Conservation (phyloP, 305 asterid species). For the Fraxinus platypoda region DNA sequence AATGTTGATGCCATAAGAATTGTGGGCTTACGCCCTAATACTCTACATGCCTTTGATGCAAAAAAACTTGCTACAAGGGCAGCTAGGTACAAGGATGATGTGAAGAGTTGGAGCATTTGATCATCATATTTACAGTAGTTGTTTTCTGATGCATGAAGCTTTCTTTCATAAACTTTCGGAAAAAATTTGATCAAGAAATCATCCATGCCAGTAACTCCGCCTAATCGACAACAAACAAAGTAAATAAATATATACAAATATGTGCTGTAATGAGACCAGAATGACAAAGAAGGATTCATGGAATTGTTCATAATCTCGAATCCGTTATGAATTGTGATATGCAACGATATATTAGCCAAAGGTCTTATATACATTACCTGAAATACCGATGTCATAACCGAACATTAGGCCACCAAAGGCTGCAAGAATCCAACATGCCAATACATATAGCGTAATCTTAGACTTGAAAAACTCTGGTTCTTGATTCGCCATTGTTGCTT, state of each 20-base stretch:
- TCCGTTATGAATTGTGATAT: too few relatives aligned
- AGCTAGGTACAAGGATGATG: slow-evolving; percentile 66
- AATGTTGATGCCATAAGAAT: slow-evolving; percentile 49
- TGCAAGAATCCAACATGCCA: slow-evolving; percentile 45
- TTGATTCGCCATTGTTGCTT: background rate
- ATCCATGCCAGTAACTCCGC: slow-evolving; percentile 69
- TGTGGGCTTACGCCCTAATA: slow-evolving; percentile 52
- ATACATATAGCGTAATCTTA: slow-evolving; percentile 35
- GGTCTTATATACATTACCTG: slow-evolving; percentile 34
- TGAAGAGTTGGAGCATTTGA: slow-evolving; percentile 70
- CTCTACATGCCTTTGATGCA: slow-evolving; percentile 54
- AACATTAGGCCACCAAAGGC: slow-evolving; percentile 60
- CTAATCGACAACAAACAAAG: slow-evolving; percentile 17
- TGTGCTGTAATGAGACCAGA: background rate
- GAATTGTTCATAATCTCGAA: background rate
- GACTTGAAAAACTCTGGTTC: slow-evolving; percentile 17
- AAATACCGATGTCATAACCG: slow-evolving; percentile 60
- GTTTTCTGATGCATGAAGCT: slow-evolving; percentile 33
- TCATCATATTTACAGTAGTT: slow-evolving; percentile 75
- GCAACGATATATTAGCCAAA: background rate
- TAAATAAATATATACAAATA: too few relatives aligned
- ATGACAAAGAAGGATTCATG: background rate
- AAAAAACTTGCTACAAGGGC: slow-evolving; percentile 68
- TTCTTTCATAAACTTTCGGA: slow-evolving; percentile 41
- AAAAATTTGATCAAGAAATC: slow-evolving; percentile 60